These are phyloP conservation scores for Phalaenopsis hybrid DNA, from an alignment of 116 monocot species.

Conservation along the genomic window DNA sequence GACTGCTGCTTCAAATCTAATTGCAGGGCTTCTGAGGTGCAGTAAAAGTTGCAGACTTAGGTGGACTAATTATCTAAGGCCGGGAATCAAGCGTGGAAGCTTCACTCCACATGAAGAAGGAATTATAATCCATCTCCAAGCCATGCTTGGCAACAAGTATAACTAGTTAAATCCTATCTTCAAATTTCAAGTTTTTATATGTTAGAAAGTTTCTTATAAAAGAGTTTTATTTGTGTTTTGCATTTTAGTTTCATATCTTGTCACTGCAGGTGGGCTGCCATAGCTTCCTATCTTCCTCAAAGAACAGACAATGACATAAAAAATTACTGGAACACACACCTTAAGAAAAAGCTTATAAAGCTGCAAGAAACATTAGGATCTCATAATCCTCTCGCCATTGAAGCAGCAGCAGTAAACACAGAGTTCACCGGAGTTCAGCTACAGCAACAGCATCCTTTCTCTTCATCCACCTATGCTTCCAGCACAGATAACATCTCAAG, in stretches of 20 bases:
- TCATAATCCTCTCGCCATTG: background rate
- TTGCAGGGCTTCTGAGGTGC: conserved; percentile 12
- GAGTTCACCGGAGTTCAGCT: background rate
- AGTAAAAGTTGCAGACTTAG: conserved; percentile 21
- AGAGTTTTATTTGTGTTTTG: background rate
- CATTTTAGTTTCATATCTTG: background rate
- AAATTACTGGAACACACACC: conserved; percentile 14
- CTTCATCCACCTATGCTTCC: conserved; percentile 52
- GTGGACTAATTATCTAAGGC: conserved; percentile 22
- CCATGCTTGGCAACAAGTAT: conserved; percentile 8
- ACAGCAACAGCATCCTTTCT: background rate
- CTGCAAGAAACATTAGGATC: background rate
- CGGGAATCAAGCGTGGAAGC: conserved; percentile 22
- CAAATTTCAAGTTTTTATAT: background rate
- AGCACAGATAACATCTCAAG: conserved; percentile 80
- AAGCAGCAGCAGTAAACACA: background rate
- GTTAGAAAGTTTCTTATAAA: no score
- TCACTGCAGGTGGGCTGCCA: conserved; percentile 16
- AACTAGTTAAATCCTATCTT: background rate
- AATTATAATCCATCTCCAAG: conserved; percentile 16
- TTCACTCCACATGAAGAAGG: conserved; percentile 17
- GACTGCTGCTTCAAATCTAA: no score
- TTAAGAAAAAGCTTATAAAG: conserved; percentile 22
- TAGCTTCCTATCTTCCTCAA: conserved; percentile 31
- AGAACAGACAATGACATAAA: conserved; percentile 77